Conservation (phyloP, 495 filamentous ascomycete species). For the Cladorrhinum samala region DNA sequence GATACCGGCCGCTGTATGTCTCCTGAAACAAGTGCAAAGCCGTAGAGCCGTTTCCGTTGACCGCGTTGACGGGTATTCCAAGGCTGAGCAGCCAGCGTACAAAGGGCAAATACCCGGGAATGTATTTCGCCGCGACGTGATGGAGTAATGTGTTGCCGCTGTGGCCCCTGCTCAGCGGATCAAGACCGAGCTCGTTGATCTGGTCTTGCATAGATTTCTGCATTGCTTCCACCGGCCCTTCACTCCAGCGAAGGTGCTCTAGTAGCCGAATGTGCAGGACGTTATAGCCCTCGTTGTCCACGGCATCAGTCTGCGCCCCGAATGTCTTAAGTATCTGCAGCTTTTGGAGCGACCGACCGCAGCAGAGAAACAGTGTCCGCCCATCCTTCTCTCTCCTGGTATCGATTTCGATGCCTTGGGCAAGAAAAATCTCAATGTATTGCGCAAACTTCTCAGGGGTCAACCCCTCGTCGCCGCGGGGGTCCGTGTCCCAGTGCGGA, state of each 20-base stretch:
- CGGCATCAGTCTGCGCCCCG: not conserved
- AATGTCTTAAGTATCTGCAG: not conserved
- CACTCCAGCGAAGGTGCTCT: not conserved
- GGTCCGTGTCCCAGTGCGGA: not conserved
- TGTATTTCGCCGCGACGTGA: not conserved
- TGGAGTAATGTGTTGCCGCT: not conserved
- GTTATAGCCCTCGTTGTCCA: not conserved
- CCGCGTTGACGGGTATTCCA: conserved; percentile 7
- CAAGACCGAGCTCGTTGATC: not conserved
- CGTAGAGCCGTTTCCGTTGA: not conserved
- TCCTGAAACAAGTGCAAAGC: too few species aligned
- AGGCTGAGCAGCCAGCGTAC: conserved; percentile 9
- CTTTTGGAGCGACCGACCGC: not conserved
- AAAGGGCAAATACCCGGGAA: not conserved
- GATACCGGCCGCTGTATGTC: too few species aligned
- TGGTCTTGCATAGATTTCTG: not conserved
- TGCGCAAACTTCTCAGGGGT: not conserved
- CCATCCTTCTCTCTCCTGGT: not conserved
- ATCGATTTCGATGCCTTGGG: not conserved
- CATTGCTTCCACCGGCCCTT: too few species aligned
- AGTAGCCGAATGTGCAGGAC: not conserved
- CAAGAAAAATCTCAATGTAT: not conserved
- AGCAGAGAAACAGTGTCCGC: not conserved
- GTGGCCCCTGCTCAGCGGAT: not conserved
- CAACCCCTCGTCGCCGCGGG: not conserved